Base-by-base conservation (phyloP, 257 asterid species). In the Plantago major region DNA sequence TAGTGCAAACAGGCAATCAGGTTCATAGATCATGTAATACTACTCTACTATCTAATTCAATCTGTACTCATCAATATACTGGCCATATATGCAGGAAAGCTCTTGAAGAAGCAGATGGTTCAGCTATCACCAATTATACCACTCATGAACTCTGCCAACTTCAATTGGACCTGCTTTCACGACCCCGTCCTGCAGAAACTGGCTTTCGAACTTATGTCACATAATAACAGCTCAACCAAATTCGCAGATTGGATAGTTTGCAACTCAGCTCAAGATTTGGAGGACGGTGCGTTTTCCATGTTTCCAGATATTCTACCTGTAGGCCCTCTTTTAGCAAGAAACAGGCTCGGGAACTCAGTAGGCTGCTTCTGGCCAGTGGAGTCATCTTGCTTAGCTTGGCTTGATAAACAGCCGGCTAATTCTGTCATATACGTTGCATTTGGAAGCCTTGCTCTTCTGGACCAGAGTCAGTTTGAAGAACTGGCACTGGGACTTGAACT, bases 311-410 rank as follows among this genome's bases (percentile, higher is more conserved):
- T 75, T 19, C 9, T 59, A 54, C 82, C 86, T 0, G 61, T 77
- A 1, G 88, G 88, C 5, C 88, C 88, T 13, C 78, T 84, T 37
- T 46, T 81, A 8, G 82, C 89, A 15, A 70, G 72, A 66, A 59
- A 71, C 73, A 80, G 87, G 10, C 71, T 72, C 0, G 87, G 82
- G 13, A 72, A 69, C 48, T 48, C 84, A 26, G 18, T 75, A 0
- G 89, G 94, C 69, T 6, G 11, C 46, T 85, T 80, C 72, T 82
- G 94, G 94, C 69, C 68, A 0, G 82, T 74, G 60, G 89, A 82
- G 53, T 71, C 78, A 0, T 66, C 71, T 3, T 80, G 84, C 67
- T 55, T 85, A 15, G 30, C 63, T 14, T 82, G 90, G 94, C 84
- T 82, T 0, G 78, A 85, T 67, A 67, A 71, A 38, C 89, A 82